phyloP scores from a whole-genome alignment of 2,329 filamentous ascomycete species.

The Pseudogymnoascus sp. region DNA sequence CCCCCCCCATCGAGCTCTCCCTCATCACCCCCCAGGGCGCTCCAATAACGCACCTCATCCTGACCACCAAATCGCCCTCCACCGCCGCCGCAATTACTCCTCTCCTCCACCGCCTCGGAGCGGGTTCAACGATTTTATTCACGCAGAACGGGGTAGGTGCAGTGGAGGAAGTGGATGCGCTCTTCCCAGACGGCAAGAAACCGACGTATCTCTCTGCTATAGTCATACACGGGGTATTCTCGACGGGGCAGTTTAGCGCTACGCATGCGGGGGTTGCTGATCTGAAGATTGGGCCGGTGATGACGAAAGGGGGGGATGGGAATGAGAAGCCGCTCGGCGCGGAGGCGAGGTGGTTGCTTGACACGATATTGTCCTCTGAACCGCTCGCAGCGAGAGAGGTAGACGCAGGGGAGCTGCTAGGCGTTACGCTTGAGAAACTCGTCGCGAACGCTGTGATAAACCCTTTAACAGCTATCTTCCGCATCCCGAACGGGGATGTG shows the following conservation, averaged over 20 bases:
- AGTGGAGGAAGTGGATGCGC: constrained; percentile 50
- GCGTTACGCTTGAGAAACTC: constrained; percentile 76
- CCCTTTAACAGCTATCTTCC: constrained; percentile 71
- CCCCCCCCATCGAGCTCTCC: constrained; percentile 23
- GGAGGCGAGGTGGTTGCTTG: constrained; percentile 32
- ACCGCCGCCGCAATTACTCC: constrained; percentile 53
- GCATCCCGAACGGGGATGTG: constrained; percentile 70
- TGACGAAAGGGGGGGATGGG: constrained; percentile 20
- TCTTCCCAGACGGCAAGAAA: constrained; percentile 49
- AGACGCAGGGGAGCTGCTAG: constrained; percentile 39
- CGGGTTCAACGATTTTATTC: constrained; percentile 67
- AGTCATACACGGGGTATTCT: constrained; percentile 48
- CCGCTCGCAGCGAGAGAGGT: constrained; percentile 36
- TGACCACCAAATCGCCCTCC: constrained; percentile 66
- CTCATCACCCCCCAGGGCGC: constrained; percentile 4
- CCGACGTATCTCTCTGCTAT: constrained; percentile 69
- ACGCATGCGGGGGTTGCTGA: constrained; percentile 44
- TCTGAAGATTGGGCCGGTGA: constrained; percentile 41
- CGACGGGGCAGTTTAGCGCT: constrained; percentile 42
- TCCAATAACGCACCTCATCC: constrained; percentile 62
- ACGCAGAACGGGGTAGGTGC: constrained; percentile 82
- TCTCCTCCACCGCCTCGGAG: constrained; percentile 54
- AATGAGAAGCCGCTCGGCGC: background rate
- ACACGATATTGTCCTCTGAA: constrained; percentile 36
- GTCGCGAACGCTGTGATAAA: constrained; percentile 76